A percentile compares a stretch with the other conserved stretches of the same genome.
Conservation (phyloP, 2,329 filamentous ascomycete genomes). For the Periconia sp. region DNA sequence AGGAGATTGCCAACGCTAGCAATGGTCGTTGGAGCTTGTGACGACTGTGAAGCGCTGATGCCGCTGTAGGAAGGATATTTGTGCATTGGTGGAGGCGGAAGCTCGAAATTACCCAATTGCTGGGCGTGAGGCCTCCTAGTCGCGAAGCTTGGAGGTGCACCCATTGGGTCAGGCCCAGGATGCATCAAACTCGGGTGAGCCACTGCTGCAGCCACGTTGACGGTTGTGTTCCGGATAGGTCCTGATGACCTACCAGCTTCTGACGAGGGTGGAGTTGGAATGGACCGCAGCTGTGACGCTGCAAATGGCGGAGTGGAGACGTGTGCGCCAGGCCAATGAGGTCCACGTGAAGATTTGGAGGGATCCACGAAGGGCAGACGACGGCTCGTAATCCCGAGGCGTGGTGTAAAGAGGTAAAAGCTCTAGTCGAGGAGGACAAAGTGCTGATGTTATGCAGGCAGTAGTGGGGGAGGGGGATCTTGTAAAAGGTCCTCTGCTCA, state of each 20-base stretch:
- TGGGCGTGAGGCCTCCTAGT: conserved; percentile 73
- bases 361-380: conserved; percentile 57
- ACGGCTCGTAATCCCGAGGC: conserved; percentile 36
- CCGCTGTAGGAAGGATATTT: conserved; percentile 57
- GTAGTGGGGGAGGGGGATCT: conserved; percentile 36
- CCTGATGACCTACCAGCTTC: conserved; percentile 50
- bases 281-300: conserved; percentile 47
- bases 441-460: conserved; percentile 39
- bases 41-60: conserved; percentile 50
- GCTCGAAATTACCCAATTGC: conserved; percentile 71
- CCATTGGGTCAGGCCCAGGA: conserved; percentile 65
- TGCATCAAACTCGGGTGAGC: conserved; percentile 67
- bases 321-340: conserved; percentile 54
- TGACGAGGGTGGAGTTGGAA: conserved; percentile 49
- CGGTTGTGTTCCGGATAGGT: conserved; percentile 53
- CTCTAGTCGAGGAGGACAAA: conserved; percentile 40
- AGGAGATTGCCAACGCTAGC: conserved; percentile 67
- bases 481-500: conserved; percentile 36
- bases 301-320: conserved; percentile 44
- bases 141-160: conserved; percentile 69
- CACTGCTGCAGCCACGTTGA: conserved; percentile 68
- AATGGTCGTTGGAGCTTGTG: conserved; percentile 53
- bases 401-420: conserved; percentile 32
- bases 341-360: conserved; percentile 54
- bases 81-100: conserved; percentile 64